Evolutionary conservation across 768 basidiomycete species (phyloP), one percentile per base, ranked within the genome.

Genomic region (Kwoniella dejecticola): DNA sequence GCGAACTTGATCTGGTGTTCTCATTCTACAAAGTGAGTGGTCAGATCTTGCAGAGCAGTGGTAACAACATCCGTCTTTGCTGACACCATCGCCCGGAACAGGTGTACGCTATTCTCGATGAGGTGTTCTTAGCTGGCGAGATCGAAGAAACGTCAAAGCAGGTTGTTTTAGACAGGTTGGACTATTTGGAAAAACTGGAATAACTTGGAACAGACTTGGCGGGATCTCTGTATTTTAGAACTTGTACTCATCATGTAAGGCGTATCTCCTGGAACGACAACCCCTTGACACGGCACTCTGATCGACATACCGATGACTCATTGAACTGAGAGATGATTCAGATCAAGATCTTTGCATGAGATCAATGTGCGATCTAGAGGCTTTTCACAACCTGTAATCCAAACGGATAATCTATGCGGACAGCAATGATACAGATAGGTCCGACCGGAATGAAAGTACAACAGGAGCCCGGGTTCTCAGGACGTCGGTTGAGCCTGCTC

Each of bases 121-220:
- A 99, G 76, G 91, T 97, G 53, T 98, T 99, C 81, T 83, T 99
- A 13, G 96, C 96, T 2, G 96, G 96, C 4, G 96, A 99, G 81
- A 89, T 98, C 41, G 94, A 98, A 79, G 96, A 98, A 80, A 98
- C 95, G 31, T 92, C 90, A 77, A 98, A 97, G 75, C 91, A 93
- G 55, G 95, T 98, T 27, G 94, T 98, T 2, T 81, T 98, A 44
- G 84, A 89, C 52, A 85, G 96, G 66, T 79, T 99, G 48, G 95
- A 96, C 70, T 89, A 89, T 73, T 81, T 98, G 63, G 96, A 98
- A 82, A 92, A 94, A 79, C 82, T 96, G 57, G 93, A 95, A 98
- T 81, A 92, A 94, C 79, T 82, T 96, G 57, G 93, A 95, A 79
- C 95, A 46, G 44, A 17, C 15, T 31, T 21, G 27, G 2, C 21